phyloP scores from a whole-genome alignment of 2,329 filamentous ascomycete genomes.

The Sporothrix variecibatus region DNA sequence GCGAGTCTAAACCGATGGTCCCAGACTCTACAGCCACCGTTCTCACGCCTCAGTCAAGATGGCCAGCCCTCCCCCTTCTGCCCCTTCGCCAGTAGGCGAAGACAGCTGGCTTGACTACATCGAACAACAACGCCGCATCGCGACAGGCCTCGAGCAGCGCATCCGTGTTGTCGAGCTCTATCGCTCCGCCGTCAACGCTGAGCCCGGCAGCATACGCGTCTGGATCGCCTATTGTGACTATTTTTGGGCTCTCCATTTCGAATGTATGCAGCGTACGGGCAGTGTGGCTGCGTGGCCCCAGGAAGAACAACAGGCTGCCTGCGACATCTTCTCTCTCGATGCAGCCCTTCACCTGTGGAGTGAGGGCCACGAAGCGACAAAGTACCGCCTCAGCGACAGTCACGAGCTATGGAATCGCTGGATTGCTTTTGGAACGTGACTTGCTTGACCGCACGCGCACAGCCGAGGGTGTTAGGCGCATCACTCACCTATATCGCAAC shows the following conservation, averaged over 20 bases:
- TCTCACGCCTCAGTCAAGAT: conserved; percentile 29
- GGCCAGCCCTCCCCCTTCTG: conserved; percentile 32
- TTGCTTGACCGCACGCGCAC: conserved; percentile 61
- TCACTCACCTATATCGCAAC: conserved; percentile 69
- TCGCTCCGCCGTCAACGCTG: conserved; percentile 67
- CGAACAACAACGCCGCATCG: conserved; percentile 66
- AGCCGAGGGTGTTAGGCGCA: conserved; percentile 60
- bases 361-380: conserved; percentile 69
- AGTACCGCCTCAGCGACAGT: conserved; percentile 75
- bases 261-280: conserved; percentile 58
- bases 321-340: conserved; percentile 71
- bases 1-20: conserved; percentile 28
- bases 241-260: conserved; percentile 69
- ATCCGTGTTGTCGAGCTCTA: conserved; percentile 72
- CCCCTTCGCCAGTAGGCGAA: conserved; percentile 64
- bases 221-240: conserved; percentile 81
- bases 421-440: conserved; percentile 68
- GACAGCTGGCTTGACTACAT: conserved; percentile 76
- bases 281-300: conserved; percentile 59
- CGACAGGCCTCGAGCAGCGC: conserved; percentile 65
- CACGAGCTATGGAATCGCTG: conserved; percentile 79
- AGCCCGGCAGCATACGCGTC: conserved; percentile 71
- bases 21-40: neutral
- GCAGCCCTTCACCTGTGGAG: conserved; percentile 69
- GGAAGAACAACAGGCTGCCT: conserved; percentile 68